phyloP scores from a whole-genome alignment of 2,329 filamentous ascomycete genomes.

The Arthrobotrys pseudoclavata region DNA sequence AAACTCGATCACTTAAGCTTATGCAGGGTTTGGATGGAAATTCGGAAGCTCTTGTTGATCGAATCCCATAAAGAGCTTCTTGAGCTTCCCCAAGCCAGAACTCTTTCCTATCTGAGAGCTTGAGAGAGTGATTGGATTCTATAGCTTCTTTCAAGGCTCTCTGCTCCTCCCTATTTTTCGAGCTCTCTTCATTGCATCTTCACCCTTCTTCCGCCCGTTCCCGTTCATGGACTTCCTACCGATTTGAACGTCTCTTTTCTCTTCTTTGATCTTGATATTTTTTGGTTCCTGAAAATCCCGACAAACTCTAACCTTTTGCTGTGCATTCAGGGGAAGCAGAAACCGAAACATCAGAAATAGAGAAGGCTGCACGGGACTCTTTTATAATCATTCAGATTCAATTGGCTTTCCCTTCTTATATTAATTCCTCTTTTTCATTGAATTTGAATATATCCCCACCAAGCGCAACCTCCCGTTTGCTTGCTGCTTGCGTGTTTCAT shows the following conservation, averaged over 20 bases:
- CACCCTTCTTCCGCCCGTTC: constrained; percentile 35
- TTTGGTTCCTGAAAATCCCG: constrained; percentile 46
- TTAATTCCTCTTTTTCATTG: constrained; percentile 14
- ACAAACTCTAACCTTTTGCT: constrained; percentile 32
- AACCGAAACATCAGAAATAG: constrained; percentile 40
- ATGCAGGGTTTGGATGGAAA: constrained; percentile 46
- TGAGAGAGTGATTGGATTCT: constrained; percentile 11
- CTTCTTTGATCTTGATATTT: constrained; percentile 18
- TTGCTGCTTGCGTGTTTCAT: constrained; percentile 43
- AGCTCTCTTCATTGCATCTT: neutral
- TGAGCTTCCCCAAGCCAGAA: constrained; percentile 49
- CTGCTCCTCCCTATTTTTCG: constrained; percentile 18
- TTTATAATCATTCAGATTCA: constrained; percentile 12
- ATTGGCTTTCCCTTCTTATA: constrained; percentile 15
- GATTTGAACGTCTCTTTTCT: constrained; percentile 15
- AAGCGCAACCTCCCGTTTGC: neutral
- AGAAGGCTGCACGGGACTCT: constrained; percentile 37
- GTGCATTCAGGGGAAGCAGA: constrained; percentile 40
- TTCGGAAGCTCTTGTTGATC: constrained; percentile 34
- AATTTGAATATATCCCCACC: constrained; percentile 4
- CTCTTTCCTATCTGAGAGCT: constrained; percentile 37
- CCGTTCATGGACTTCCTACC: constrained; percentile 23
- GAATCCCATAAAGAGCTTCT: constrained; percentile 20
- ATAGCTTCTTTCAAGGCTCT: constrained; percentile 1
- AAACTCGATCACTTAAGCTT: constrained; percentile 36